Base-by-base conservation (phyloP, 495 filamentous ascomycete genomes). In the Geoglossum glabrum region DNA sequence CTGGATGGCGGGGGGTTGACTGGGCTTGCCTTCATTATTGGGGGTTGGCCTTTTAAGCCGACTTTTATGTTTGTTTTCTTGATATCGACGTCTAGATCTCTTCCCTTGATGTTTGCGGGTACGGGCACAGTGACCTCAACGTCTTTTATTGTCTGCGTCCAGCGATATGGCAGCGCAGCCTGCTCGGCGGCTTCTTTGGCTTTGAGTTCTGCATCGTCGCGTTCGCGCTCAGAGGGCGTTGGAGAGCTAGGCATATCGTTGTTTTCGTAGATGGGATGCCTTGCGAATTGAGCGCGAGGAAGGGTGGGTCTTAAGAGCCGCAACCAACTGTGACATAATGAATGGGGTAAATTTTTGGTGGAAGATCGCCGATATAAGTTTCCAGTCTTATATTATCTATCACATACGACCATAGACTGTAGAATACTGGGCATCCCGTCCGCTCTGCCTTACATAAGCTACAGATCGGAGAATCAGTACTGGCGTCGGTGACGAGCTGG, bases 121-220 rank as follows among this genome's bases (percentile, higher is more conserved):
- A 98, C 79, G 5, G 80, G 71, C 55, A 90, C 71, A 31, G 76
- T 83, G 60, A 98, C 71, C 64, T 97, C 90, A 61, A 96, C 71
- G 62, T 97, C 93, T 60, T 77, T 74, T 70, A 98, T 96, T n/a
- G 84, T 89, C 70, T 98, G 92, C 1, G 79, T 86, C 92, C 92
- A 98, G 72, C 92, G 88, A 81, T 98, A 98, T 3, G 92, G 92
- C 10, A 98, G 82, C 45, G 82, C 76, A 23, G 85, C 87, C 73
- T 98, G 92, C 69, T 97, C 92, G 34, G 81, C 84, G 31, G 76
- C 76, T 69, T 98, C 88, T 67, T 83, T 82, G 57, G 79, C 82
- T 65, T 81, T 81, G 66, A 82, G 79, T 30, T 82, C 83, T 36
- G 80, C 80, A 66, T 88, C 83, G 23, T 1, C 47, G 3, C 33